phyloP scores from a whole-genome alignment of 805 yeast genomes.

The Ogataea pini region DNA sequence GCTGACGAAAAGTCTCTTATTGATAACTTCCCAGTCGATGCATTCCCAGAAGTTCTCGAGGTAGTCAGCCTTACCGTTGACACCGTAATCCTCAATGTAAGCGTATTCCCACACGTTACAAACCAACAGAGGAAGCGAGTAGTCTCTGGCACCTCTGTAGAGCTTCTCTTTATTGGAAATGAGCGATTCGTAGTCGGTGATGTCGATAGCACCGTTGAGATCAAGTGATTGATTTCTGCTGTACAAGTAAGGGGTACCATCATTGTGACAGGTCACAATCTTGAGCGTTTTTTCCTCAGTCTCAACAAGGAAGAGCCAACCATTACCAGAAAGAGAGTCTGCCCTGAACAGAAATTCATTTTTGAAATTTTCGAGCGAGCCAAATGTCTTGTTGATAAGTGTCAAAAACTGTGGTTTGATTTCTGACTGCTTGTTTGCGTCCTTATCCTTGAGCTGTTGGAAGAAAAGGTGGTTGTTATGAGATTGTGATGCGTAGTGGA shows the following conservation, averaged over 20 bases:
- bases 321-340: constrained; percentile 60
- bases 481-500: constrained; percentile 87
- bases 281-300: constrained; percentile 57
- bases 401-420: constrained; percentile 29
- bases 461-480: constrained; percentile 91
- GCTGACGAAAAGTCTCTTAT: constrained; percentile 37
- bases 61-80: constrained; percentile 70
- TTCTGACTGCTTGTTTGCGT: constrained; percentile 21
- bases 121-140: constrained; percentile 72
- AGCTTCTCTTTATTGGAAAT: constrained; percentile 36
- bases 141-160: constrained; percentile 48
- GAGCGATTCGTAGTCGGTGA: constrained; percentile 51
- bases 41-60: constrained; percentile 75
- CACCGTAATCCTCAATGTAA: constrained; percentile 83
- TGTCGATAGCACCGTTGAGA: constrained; percentile 68
- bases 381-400: constrained; percentile 41
- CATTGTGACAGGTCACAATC: constrained; percentile 60
- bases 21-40: constrained; percentile 82
- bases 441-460: constrained; percentile 49
- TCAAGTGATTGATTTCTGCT: constrained; percentile 73
- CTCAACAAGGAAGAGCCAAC: constrained; percentile 77
- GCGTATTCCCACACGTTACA: constrained; percentile 89
- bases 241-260: constrained; percentile 75
- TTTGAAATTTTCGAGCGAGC: constrained; percentile 51
- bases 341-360: constrained; percentile 50